Base-by-base conservation (phyloP, 768 basidiomycete genomes). In the Lanmaoa rubissima region DNA sequence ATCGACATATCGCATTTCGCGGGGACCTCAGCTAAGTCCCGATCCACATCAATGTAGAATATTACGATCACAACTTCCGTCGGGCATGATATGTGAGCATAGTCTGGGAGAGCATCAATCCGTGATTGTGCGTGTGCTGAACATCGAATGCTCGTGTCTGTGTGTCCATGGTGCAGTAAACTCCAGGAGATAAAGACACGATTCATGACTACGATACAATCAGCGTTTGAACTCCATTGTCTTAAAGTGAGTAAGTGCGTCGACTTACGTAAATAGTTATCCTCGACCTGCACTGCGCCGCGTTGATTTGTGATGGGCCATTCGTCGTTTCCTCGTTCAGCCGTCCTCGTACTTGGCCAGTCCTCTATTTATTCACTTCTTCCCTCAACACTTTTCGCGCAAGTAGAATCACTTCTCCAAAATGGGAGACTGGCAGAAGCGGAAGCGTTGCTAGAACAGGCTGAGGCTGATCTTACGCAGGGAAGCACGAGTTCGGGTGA, bases 381-480 rank as follows among this genome's bases (percentile, higher is more conserved):
- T 10, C 87, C 85, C 0, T 83, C 87, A 5, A 88, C 89, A 0
- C 76, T 88, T 43, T 83, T 86, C 50, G 84, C 87, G 1, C 90
- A 90, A 68, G 80, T 83, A 21, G 88, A 90, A 61, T 79, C 84
- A 0, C 70, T 91, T 35, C 76, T 93, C 17, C 81, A 85, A 42
- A 79, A 76, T 56, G 86, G 86, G 62, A 75, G 79, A 58, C 77
- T 90, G 8, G 78, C 84, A 52, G 87, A 91, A 68, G 87, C 83
- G 3, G 78, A 80, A 35, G 77, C 78, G 41, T 68, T 92, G 28
- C 81, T 82, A 3, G 86, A 87, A n/a, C 74, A 74, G 21, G 72
- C 82, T 7, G 79, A 85, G 65, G 75, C 79, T 13, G 58, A 60
- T 55, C 45, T 59, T 40, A 49, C 35, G 11, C 61, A 61, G 14